phyloP scores from a whole-genome alignment of 352 stramenopile genomes.

The Phytophthora macrochlamydospora region DNA sequence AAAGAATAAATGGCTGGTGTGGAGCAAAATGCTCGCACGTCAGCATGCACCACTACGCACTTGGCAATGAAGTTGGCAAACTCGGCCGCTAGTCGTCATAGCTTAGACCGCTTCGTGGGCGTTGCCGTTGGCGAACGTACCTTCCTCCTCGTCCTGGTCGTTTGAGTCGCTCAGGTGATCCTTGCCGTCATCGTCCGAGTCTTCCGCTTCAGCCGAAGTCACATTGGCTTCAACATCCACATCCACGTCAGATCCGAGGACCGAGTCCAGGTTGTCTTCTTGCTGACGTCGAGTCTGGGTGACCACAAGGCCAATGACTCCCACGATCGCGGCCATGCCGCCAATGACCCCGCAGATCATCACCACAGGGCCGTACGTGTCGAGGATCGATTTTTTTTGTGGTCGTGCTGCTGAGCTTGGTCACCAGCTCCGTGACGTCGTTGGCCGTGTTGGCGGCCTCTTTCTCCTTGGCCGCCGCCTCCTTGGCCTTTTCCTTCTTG shows the following conservation, averaged over 20 bases:
- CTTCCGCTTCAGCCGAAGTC: constrained; percentile 25
- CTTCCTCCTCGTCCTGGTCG: constrained; percentile 54
- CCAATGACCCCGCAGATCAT: constrained; percentile 73
- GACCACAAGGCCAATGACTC: constrained; percentile 61
- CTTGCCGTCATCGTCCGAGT: constrained; percentile 40
- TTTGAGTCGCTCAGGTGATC: constrained; percentile 60
- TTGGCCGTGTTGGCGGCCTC: constrained; percentile 32
- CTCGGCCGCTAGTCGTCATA: background rate
- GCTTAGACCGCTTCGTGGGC: constrained; percentile 43
- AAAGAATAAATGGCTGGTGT: constrained; percentile 24
- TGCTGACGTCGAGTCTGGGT: constrained; percentile 32
- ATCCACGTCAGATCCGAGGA: constrained; percentile 45
- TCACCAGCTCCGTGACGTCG: constrained; percentile 58
- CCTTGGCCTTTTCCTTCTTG: constrained; percentile 16
- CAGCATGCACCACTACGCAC: constrained; percentile 23
- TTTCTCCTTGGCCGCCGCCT: constrained; percentile 17
- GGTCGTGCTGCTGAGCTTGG: constrained; percentile 52
- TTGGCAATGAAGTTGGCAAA: background rate
- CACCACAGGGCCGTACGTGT: constrained; percentile 52
- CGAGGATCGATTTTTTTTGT: constrained; percentile 42
- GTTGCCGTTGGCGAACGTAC: constrained; percentile 55
- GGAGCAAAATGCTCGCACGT: constrained; percentile 15
- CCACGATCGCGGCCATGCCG: constrained; percentile 66
- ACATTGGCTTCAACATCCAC: constrained; percentile 61
- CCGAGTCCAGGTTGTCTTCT: constrained; percentile 38